A percentile compares a stretch with the other conserved stretches of the same genome.
phyloP scores from a whole-genome alignment of 352 stramenopile species.

The Phytophthora sansomeana region DNA sequence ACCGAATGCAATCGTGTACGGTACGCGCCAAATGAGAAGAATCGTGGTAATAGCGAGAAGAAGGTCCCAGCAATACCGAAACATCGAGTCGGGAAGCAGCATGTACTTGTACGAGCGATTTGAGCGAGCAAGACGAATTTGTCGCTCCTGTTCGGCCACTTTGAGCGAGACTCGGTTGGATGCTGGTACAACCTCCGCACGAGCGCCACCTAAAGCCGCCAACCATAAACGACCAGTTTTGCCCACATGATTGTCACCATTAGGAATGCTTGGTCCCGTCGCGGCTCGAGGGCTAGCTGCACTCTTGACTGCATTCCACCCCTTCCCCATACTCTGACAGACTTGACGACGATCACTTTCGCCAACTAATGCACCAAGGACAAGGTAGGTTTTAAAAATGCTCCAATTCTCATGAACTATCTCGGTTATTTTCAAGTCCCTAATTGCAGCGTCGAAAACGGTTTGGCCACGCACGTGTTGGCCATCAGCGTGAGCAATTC shows the following conservation, averaged over 20 bases:
- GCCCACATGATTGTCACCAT: slow-evolving; percentile 12
- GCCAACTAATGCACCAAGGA: slow-evolving; percentile 6
- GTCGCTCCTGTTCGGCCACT: slow-evolving; percentile 59
- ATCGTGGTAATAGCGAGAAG: slow-evolving; percentile 62
- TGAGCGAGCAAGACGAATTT: slow-evolving; percentile 43
- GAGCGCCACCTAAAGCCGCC: slow-evolving; percentile 25
- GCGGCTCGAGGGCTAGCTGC: slow-evolving; percentile 6
- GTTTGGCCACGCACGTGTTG: neutral
- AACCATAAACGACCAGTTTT: slow-evolving; percentile 31
- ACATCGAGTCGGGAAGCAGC: slow-evolving; percentile 48
- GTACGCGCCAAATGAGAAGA: slow-evolving; percentile 66
- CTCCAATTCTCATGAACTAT: slow-evolving; percentile 1
- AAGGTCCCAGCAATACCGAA: slow-evolving; percentile 62
- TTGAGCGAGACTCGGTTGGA: slow-evolving; percentile 66
- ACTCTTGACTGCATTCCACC: slow-evolving; percentile 26
- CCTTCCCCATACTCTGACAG: slow-evolving; percentile 26
- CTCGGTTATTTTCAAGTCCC: slow-evolving; percentile 21
- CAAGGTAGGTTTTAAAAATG: slow-evolving; percentile 21
- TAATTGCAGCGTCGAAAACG: slow-evolving; percentile 8
- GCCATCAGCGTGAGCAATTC: neutral
- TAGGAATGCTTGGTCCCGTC: neutral
- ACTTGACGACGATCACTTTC: neutral
- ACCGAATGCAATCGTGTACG: slow-evolving; percentile 64
- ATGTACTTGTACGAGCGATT: slow-evolving; percentile 55
- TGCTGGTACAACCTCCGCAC: slow-evolving; percentile 55